A percentile compares a stretch with the other conserved stretches of the same genome.
phyloP scores from a whole-genome alignment of 768 basidiomycete genomes.

The Collybiopsis luxurians region DNA sequence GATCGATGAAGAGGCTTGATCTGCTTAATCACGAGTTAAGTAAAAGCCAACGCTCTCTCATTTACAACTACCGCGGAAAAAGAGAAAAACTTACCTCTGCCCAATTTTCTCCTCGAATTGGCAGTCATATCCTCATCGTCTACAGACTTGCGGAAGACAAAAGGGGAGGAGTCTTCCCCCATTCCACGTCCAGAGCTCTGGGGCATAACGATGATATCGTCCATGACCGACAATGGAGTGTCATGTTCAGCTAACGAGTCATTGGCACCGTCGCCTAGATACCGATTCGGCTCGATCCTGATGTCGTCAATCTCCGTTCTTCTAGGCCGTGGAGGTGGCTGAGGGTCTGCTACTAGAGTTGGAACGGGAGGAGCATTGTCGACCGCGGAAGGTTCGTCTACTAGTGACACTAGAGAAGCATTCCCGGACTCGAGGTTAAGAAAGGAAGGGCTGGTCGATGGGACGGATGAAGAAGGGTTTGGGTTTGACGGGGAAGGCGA shows the following conservation, averaged over 20 bases:
- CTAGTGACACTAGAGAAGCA: conserved; percentile 3
- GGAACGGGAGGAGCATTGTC: not conserved
- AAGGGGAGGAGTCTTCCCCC: not conserved
- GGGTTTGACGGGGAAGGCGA: conserved; percentile 3
- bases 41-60: too few relatives aligned
- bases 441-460: conserved; percentile 19
- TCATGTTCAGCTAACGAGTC: not conserved
- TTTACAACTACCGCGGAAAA: too few relatives aligned
- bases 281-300: not conserved
- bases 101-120: not conserved
- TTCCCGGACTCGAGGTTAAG: conserved; percentile 27
- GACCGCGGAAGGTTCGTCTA: not conserved
- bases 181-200: not conserved
- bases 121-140: conserved; percentile 1
- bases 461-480: too few relatives aligned
- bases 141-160: not conserved
- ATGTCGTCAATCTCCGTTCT: conserved; percentile 5
- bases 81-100: not conserved
- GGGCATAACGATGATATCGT: conserved; percentile 5
- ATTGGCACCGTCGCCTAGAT: not conserved
- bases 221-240: not conserved
- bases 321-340: not conserved
- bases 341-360: not conserved
- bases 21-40: too few relatives aligned
- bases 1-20: not conserved